Conservation (phyloP, 2,329 filamentous ascomycete species). For the Triangularia setosa region DNA sequence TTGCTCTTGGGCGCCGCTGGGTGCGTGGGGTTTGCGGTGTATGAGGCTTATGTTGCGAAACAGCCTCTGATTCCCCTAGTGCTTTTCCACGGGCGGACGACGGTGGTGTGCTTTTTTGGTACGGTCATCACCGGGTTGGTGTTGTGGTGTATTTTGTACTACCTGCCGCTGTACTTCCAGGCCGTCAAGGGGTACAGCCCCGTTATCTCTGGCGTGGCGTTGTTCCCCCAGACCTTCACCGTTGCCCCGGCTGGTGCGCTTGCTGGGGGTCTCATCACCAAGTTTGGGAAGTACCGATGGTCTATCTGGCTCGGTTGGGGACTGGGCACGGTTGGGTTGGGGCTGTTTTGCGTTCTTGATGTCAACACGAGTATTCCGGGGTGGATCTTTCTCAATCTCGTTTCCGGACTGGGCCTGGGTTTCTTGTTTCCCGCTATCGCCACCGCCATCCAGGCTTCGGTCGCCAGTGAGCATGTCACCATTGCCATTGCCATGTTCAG, state of each 20-base stretch:
- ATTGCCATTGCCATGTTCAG: neutral
- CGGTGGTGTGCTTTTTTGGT: constrained; percentile 22
- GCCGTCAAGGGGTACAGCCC: constrained; percentile 23
- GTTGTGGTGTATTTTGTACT: constrained; percentile 30
- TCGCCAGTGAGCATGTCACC: no score
- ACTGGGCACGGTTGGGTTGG: neutral
- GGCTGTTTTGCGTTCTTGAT: neutral
- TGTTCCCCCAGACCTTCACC: neutral
- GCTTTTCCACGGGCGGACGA: constrained; percentile 29
- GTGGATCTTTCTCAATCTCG: neutral
- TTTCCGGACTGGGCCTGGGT: neutral
- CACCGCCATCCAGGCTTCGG: neutral
- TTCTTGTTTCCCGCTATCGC: neutral
- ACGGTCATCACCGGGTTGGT: constrained; percentile 32
- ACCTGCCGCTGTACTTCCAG: constrained; percentile 35
- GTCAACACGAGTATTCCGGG: neutral
- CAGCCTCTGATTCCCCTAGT: constrained; percentile 33
- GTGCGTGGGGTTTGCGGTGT: constrained; percentile 25
- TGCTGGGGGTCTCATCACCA: neutral
- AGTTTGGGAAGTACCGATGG: neutral
- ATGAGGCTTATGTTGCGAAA: constrained; percentile 31
- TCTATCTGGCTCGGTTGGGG: neutral
- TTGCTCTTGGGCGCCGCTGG: constrained; percentile 29
- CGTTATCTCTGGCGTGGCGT: neutral
- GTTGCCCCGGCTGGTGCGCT: neutral